Evolutionary conservation across 305 asterid species (phyloP), one percentile per base, ranked within the genome.

Genomic region (Fraxinus floribunda): DNA sequence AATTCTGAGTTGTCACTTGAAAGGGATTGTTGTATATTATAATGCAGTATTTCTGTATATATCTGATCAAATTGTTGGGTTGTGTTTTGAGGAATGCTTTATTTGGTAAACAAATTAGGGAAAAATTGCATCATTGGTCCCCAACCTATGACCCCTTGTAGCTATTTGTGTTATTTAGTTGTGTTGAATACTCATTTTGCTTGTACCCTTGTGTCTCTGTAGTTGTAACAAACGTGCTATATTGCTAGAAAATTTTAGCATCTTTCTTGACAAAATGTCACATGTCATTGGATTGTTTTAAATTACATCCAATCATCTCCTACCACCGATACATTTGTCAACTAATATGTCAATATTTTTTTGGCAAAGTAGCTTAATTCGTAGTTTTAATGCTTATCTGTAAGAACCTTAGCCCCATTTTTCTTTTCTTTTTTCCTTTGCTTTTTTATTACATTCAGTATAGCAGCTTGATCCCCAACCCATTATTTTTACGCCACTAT

Each of bases 31-130:
- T 70, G 76, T 32, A 30, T 68, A 29, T 83, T 83, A 9, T 74
- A 82, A 64, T 85, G 81, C 79, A 73, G 32, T 55, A 64, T 82
- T 85, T 82, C 55, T 87, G 83, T 86, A 76, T 77, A 77, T 62
- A 64, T 46, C 16, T 81, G 36, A 15, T 55, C 70, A 16, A 83
- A 18, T 80, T 81, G 80, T 49, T 66, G 81, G 46, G 71, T 38
- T 75, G 32, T 84, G 57, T 20, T 4, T 79, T 39, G n/a, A 41
- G 34, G 32, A 39, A 55, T 83, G 36, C 77, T 79, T 75, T n/a
- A 52, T 49, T 49, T 49, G 60, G 60, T 49, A 49, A 49, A 49
- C 20, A 13, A 49, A 49, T 49, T 49, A 49, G 60, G 60, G 49
- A 13, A 49, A 3, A 49, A 13, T 49, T 13, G 20, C 20, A 4